phyloP scores from a whole-genome alignment of 2,329 filamentous ascomycete genomes.

The Ophiostoma piceae region DNA sequence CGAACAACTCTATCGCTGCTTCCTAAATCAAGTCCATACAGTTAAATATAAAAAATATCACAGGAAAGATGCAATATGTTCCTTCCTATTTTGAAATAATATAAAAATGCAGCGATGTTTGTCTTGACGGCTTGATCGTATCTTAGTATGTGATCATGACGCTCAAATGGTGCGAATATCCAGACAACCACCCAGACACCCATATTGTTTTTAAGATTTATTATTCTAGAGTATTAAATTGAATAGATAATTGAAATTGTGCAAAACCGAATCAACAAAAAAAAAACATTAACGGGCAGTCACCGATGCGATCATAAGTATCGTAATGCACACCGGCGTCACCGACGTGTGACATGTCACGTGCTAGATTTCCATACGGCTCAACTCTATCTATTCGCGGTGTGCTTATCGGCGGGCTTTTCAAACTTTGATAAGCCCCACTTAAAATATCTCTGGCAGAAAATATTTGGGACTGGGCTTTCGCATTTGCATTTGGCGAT shows the following conservation, averaged over 20 bases:
- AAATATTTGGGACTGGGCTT: slow-evolving; percentile 19
- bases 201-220: no score
- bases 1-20: not conserved
- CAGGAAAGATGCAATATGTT: not conserved
- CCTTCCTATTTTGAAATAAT: not conserved
- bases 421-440: slow-evolving; percentile 19
- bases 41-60: not conserved
- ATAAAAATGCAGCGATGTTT: not conserved
- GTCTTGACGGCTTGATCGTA: no score
- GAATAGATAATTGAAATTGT: no score
- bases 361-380: not conserved
- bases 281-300: not conserved
- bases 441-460: slow-evolving; percentile 23
- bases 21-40: not conserved
- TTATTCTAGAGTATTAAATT: no score
- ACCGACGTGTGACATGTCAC: slow-evolving; percentile 10
- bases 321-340: not conserved
- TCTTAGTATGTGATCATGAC: not conserved
- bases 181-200: no score
- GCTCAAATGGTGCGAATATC: no score
- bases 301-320: not conserved
- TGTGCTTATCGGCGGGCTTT: slow-evolving; percentile 18
- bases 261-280: no score
- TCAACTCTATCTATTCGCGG: slow-evolving; percentile 11
- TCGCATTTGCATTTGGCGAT: not conserved